Evolutionary conservation across 768 basidiomycete species (phyloP).

Genomic region (Amanita molliuscula): DNA sequence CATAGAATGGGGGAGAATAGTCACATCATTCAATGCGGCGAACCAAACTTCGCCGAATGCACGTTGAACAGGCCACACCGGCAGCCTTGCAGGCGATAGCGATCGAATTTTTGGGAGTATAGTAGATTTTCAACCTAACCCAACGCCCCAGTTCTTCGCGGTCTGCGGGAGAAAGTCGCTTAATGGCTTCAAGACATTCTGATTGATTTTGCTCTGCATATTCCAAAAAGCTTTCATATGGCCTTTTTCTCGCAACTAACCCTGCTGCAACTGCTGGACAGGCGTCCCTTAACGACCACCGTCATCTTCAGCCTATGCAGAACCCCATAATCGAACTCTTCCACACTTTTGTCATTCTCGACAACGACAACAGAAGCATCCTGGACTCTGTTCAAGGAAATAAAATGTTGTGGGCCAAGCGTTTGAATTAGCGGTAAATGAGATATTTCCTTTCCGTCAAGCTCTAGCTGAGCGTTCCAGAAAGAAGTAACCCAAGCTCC

Average conservation of each 20-base stretch:
- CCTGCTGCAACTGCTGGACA: conserved; percentile 13
- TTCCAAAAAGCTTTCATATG: conserved; percentile 11
- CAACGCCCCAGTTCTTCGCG: conserved; percentile 20
- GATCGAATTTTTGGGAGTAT: conserved; percentile 7
- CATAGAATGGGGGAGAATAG: conserved; percentile 10
- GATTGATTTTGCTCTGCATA: conserved; percentile 8
- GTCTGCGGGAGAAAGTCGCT: conserved; percentile 10
- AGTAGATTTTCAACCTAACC: conserved; percentile 14
- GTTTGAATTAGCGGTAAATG: not conserved
- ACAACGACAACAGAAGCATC: conserved; percentile 16
- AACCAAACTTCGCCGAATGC: conserved; percentile 10
- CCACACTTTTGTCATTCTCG: not conserved
- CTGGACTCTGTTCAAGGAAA: conserved; percentile 20
- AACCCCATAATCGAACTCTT: conserved; percentile 10
- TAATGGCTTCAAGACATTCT: conserved; percentile 11
- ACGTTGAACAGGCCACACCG: conserved; percentile 21
- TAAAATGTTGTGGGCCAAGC: not conserved
- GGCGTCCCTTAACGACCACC: conserved; percentile 12
- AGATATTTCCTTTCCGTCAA: not conserved
- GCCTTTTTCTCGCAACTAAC: conserved; percentile 10
- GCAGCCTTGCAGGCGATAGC: conserved; percentile 18
- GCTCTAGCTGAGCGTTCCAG: not conserved
- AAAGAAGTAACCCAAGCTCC: not conserved
- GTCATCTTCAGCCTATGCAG: conserved; percentile 16
- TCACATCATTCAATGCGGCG: conserved; percentile 9